These are phyloP conservation scores for Tricladium varicosporioides DNA, from an alignment of 2,329 filamentous ascomycete genomes.

Conservation along the genomic window DNA sequence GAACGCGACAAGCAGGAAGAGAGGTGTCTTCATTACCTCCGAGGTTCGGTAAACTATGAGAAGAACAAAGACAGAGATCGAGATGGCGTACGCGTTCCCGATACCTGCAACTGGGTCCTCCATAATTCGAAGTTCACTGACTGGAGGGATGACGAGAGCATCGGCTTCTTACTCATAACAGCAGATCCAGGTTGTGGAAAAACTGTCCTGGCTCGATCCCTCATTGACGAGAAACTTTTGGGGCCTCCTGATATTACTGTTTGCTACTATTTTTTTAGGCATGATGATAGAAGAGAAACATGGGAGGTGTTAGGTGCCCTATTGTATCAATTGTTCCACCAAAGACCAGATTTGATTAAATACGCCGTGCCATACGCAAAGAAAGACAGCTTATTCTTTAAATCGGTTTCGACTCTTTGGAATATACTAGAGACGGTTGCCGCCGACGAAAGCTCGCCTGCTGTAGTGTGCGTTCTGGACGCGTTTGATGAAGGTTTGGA, in stretches of 20 bases:
- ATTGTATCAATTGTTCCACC: constrained; percentile 39
- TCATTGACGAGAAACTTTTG: not conserved
- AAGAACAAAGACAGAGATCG: not conserved
- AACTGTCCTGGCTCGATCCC: not conserved
- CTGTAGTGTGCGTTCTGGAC: constrained; percentile 39
- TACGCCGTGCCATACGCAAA: constrained; percentile 33
- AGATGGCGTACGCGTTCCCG: not conserved
- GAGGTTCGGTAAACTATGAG: not conserved
- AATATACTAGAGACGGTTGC: constrained; percentile 27
- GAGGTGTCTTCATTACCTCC: not conserved
- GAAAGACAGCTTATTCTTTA: constrained; percentile 24
- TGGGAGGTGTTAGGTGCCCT: constrained; percentile 38
- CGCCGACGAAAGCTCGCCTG: constrained; percentile 15
- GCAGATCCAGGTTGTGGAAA: not conserved
- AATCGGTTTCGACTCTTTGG: constrained; percentile 34
- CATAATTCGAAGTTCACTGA: not conserved
- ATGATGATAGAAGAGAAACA: constrained; percentile 35
- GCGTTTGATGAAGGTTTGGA: constrained; percentile 39
- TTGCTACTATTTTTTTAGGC: constrained; percentile 46
- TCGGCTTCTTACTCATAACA: not conserved
- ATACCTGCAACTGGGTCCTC: not conserved
- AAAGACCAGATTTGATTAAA: constrained; percentile 32
- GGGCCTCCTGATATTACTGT: constrained; percentile 19
- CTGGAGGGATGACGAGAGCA: not conserved
- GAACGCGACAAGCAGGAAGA: not conserved